Conservation (phyloP, 73 alveolate genomes). For the Halteria grandinella region DNA sequence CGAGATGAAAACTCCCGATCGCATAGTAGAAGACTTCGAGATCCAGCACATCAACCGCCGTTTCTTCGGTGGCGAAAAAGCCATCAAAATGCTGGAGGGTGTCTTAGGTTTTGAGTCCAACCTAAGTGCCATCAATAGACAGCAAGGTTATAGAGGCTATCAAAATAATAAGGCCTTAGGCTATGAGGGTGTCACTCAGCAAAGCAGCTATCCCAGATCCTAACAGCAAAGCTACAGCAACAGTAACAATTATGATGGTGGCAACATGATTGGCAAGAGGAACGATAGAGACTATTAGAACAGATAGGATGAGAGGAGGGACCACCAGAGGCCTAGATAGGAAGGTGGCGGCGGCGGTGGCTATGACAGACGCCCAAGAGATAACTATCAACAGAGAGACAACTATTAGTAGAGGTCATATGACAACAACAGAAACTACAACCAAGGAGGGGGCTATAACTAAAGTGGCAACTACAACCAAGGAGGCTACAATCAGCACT, state of each 20-base stretch:
- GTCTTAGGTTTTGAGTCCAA: conserved; percentile 39
- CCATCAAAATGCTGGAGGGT: conserved; percentile 47
- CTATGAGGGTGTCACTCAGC: conserved; percentile 3
- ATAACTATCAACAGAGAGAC: not conserved
- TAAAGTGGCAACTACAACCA: not conserved
- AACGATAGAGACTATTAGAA: conserved; percentile 21
- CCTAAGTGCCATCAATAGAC: not conserved
- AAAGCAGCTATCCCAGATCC: not conserved
- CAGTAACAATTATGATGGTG: conserved; percentile 12
- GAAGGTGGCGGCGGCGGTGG: not conserved
- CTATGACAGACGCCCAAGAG: not conserved
- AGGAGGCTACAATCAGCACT: too few relatives aligned
- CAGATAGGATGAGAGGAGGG: conserved; percentile 9
- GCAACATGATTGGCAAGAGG: conserved; percentile 37
- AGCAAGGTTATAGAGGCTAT: conserved; percentile 11
- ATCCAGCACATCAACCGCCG: conserved; percentile 9
- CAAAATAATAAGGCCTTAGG: not conserved
- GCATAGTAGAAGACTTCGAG: conserved; percentile 49
- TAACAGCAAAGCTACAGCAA: too few relatives aligned
- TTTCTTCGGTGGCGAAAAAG: conserved; percentile 45
- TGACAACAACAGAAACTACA: not conserved
- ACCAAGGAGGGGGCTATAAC: not conserved
- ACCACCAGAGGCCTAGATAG: not conserved
- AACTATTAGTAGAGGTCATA: not conserved
- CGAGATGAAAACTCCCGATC: not conserved